Conservation (phyloP, 2,329 filamentous ascomycete genomes). For the Apiospora hydei region DNA sequence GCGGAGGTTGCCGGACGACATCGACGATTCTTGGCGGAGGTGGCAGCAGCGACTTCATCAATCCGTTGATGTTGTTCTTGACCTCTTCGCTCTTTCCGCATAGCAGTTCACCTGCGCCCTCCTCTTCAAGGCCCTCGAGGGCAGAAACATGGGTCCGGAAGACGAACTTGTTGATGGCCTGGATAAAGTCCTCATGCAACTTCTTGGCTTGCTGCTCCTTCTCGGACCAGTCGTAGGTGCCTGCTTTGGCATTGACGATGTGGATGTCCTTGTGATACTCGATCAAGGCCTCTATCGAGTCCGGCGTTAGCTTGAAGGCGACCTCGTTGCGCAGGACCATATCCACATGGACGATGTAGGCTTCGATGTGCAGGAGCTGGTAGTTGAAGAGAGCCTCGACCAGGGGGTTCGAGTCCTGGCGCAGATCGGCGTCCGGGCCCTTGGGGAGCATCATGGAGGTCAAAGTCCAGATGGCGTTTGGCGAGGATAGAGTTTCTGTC, state of each 20-base stretch:
- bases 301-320: conserved; percentile 94
- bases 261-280: conserved; percentile 97
- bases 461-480: conserved; percentile 93
- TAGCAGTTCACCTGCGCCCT: conserved; percentile 91
- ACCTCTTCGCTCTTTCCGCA: conserved; percentile 92
- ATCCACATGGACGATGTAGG: conserved; percentile 98
- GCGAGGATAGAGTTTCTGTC: conserved; percentile 89
- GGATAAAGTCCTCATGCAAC: conserved; percentile 94
- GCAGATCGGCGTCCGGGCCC: conserved; percentile 83
- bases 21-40: conserved; percentile 89
- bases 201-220: conserved; percentile 98
- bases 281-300: conserved; percentile 91
- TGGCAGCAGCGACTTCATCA: conserved; percentile 88
- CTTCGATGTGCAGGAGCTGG: conserved; percentile 91
- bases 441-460: conserved; percentile 93
- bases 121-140: conserved; percentile 94
- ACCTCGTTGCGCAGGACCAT: conserved; percentile 98
- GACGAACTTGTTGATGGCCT: conserved; percentile 97
- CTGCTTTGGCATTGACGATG: conserved; percentile 87
- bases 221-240: conserved; percentile 93
- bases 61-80: conserved; percentile 81
- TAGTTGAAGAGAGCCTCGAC: conserved; percentile 92
- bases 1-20: conserved; percentile 82
- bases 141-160: conserved; percentile 88
- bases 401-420: conserved; percentile 81